These are phyloP conservation scores for Brassica nigra DNA, from an alignment of 345 rosid species.

Conservation along the genomic window DNA sequence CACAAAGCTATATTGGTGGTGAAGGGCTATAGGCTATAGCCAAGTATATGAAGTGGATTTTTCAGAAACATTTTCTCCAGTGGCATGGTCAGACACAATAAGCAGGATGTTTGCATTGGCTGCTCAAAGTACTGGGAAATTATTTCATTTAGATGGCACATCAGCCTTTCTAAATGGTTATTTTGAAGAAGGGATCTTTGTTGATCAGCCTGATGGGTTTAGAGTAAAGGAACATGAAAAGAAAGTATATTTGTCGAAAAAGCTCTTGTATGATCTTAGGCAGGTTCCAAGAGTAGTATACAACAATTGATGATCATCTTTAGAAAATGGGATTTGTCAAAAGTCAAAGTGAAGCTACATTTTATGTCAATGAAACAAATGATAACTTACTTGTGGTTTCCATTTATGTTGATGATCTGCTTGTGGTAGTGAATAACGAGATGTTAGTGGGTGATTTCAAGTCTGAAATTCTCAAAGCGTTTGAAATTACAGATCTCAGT, in stretches of 20 bases:
- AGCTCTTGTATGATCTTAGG: not conserved
- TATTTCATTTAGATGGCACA: not conserved
- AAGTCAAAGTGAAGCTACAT: not conserved
- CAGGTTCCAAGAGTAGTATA: not conserved
- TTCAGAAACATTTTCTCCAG: not conserved
- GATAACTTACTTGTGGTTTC: not conserved
- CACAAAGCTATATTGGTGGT: not conserved
- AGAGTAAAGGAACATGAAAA: no score
- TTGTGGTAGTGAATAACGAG: not conserved
- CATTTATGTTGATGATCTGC: not conserved
- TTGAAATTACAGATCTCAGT: not conserved
- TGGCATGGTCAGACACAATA: not conserved
- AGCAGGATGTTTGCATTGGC: not conserved
- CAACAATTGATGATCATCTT: not conserved
- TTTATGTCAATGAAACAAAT: not conserved
- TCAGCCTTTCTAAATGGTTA: not conserved
- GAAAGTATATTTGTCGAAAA: no score
- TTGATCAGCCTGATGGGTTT: not conserved
- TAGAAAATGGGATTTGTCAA: not conserved
- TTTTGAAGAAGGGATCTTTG: not conserved
- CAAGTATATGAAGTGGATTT: not conserved
- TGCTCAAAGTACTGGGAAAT: not conserved
- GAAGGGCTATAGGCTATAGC: not conserved
- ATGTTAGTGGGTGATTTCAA: not conserved
- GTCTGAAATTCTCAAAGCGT: not conserved